Evolutionary conservation across 495 filamentous ascomycete genomes (phyloP).

Genomic region (Tuber calosporum): DNA sequence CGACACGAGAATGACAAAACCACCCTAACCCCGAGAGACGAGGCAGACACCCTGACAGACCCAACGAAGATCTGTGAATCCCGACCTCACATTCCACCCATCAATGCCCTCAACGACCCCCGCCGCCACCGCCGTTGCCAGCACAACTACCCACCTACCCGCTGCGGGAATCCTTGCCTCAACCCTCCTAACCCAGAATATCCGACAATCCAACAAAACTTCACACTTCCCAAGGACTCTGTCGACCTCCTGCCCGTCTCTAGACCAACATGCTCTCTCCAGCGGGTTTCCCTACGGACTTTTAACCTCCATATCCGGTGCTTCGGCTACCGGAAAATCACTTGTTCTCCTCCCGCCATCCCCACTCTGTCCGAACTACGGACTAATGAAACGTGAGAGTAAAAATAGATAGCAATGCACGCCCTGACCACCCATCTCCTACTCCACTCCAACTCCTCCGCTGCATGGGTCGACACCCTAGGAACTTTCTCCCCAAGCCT

Average conservation of each 20-base stretch:
- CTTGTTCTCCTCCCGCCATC: conserved; percentile 6
- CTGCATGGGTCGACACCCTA: conserved; percentile 37
- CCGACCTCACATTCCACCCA: background rate
- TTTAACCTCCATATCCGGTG: conserved; percentile 26
- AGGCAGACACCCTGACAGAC: background rate
- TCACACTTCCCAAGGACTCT: background rate
- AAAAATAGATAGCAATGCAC: conserved; percentile 39
- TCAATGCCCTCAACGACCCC: background rate
- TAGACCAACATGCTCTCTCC: conserved; percentile 21
- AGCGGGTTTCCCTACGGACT: conserved; percentile 24
- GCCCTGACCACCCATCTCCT: conserved; percentile 37
- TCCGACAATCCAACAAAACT: background rate
- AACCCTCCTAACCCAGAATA: background rate
- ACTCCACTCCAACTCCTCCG: conserved; percentile 19
- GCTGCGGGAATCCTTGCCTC: background rate
- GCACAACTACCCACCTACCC: background rate
- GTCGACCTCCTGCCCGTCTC: conserved; percentile 16
- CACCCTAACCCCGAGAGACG: background rate
- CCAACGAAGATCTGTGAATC: background rate
- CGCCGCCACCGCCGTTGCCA: background rate
- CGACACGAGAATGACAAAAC: background rate
- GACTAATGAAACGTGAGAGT: background rate
- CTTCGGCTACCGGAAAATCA: conserved; percentile 15
- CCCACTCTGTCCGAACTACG: background rate
- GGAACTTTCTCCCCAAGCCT: conserved; percentile 25